A percentile compares a stretch with the other conserved stretches of the same genome.
Evolutionary conservation across 2,329 filamentous ascomycete genomes (phyloP).

Genomic region (Cadophora malorum): DNA sequence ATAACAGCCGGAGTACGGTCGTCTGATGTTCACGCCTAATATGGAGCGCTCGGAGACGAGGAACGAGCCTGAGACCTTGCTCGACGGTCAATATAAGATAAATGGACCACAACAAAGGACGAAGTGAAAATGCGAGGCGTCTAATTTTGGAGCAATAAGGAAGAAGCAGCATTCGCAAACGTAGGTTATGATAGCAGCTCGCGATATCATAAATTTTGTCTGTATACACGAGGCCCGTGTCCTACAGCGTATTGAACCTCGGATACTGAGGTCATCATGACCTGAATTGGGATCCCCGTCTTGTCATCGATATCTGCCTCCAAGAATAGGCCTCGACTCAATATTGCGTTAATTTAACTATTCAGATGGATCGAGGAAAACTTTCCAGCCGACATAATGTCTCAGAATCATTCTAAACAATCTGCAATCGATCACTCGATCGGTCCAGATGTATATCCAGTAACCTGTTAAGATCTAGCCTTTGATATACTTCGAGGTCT

Average conservation of each 20-base stretch:
- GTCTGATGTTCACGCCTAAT: slow-evolving; percentile 15
- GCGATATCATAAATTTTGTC: background rate
- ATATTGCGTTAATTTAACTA: slow-evolving; percentile 2
- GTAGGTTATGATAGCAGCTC: slow-evolving; percentile 4
- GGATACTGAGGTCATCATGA: background rate
- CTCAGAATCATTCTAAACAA: background rate
- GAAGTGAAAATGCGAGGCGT: background rate
- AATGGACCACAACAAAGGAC: background rate
- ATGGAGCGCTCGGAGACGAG: background rate
- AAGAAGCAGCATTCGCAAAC: background rate
- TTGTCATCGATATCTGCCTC: slow-evolving; percentile 4
- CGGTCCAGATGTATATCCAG: background rate
- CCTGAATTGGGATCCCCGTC: slow-evolving; percentile 2
- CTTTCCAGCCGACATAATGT: slow-evolving; percentile 3
- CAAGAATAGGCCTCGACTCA: slow-evolving; percentile 2
- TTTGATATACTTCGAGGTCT: slow-evolving; percentile 6
- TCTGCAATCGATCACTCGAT: slow-evolving; percentile 12
- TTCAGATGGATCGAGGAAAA: slow-evolving; percentile 7
- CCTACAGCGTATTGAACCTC: background rate
- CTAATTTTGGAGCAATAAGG: background rate
- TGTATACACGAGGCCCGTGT: slow-evolving; percentile 9
- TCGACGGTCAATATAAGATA: background rate
- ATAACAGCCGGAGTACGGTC: slow-evolving; percentile 13
- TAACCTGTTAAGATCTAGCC: slow-evolving; percentile 17
- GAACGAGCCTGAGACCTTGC: slow-evolving; percentile 1